phyloP scores from a whole-genome alignment of 306 rosid genomes.

The Argentina anserina region DNA sequence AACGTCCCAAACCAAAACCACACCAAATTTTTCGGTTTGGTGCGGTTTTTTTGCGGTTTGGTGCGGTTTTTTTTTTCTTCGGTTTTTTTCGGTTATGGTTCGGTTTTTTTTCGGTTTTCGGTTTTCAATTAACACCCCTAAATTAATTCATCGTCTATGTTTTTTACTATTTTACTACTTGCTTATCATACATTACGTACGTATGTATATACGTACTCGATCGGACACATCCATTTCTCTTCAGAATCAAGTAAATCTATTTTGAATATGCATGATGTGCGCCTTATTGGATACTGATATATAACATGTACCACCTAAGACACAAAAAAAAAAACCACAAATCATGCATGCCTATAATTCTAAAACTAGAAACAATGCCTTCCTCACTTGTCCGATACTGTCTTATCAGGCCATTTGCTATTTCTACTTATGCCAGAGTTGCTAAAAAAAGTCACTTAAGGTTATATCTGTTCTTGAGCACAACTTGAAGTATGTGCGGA shows the following conservation, averaged over 20 bases:
- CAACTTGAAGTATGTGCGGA: too few relatives aligned
- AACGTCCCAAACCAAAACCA: too few relatives aligned
- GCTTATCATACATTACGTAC: not conserved
- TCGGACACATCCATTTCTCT: not conserved
- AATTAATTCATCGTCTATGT: not conserved
- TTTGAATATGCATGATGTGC: constrained; percentile 3
- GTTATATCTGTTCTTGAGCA: not conserved
- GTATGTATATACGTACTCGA: not conserved
- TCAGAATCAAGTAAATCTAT: not conserved
- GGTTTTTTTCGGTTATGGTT: too few relatives aligned
- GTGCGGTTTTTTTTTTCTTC: too few relatives aligned
- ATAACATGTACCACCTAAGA: not conserved
- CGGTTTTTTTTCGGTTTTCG: too few relatives aligned
- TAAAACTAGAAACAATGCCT: not conserved
- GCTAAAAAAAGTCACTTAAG: not conserved
- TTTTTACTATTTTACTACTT: not conserved
- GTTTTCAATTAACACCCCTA: too few relatives aligned
- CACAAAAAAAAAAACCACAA: not conserved
- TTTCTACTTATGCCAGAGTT: not conserved
- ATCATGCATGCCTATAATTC: not conserved
- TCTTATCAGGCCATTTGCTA: not conserved
- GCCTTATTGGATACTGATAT: not conserved
- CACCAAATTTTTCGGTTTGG: too few relatives aligned
- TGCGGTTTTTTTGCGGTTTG: too few relatives aligned
- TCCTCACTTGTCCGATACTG: not conserved